Conservation (phyloP, 169 alveolate genomes). For the Plasmodium knowlesi region DNA sequence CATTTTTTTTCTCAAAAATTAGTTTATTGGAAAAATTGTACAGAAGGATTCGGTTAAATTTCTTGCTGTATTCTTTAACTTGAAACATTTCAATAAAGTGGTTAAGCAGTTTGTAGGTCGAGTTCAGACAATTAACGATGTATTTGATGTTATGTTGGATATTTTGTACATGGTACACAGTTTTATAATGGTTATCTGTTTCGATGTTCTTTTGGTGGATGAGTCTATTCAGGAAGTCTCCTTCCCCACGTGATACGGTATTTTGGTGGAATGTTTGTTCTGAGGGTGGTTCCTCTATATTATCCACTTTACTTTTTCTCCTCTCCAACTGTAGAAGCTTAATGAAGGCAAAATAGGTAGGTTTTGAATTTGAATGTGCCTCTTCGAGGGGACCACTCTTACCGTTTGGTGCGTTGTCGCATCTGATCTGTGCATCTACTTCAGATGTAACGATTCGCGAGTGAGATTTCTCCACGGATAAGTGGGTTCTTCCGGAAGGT, state of each 20-base stretch:
- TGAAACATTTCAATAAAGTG: background rate
- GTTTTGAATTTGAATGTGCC: background rate
- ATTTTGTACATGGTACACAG: background rate
- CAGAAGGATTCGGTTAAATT: conserved; percentile 8
- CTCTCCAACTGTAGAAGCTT: background rate
- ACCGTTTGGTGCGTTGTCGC: background rate
- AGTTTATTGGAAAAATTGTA: conserved; percentile 33
- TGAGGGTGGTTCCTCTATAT: background rate
- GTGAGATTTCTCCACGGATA: background rate
- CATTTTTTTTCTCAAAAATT: background rate
- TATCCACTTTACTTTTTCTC: background rate
- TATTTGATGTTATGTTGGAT: conserved; percentile 24
- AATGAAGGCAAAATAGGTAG: conserved; percentile 10
- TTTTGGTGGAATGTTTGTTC: background rate
- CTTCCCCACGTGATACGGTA: background rate
- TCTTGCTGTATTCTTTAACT: conserved; percentile 20
- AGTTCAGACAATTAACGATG: conserved; percentile 52
- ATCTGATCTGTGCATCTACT: background rate
- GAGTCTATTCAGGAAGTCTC: background rate
- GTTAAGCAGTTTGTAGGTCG: conserved; percentile 30
- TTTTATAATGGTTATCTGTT: background rate
- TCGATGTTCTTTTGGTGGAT: background rate
- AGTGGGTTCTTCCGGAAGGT: background rate
- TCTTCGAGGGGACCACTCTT: background rate
- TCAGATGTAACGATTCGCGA: background rate